Conservation (phyloP, 352 stramenopile species). For the Globisporangium okanoganense region DNA sequence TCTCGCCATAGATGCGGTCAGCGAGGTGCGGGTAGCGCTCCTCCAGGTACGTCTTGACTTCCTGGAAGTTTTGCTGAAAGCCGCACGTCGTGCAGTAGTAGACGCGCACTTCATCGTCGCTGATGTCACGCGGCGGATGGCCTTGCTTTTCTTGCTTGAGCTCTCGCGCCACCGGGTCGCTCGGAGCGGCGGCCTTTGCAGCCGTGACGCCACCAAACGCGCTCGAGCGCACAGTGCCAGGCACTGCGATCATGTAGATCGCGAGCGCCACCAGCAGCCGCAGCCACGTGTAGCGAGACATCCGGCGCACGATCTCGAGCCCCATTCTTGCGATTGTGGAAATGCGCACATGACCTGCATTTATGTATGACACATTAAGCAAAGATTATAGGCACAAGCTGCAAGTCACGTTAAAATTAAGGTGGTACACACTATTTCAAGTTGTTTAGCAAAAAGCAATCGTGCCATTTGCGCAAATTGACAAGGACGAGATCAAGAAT, state of each 20-base stretch:
- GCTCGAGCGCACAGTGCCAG: slow-evolving; percentile 9
- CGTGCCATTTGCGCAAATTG: slow-evolving; percentile 1
- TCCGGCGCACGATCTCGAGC: slow-evolving; percentile 16
- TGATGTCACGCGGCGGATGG: slow-evolving; percentile 23
- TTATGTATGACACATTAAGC: no score
- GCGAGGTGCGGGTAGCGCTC: slow-evolving; percentile 70
- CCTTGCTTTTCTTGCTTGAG: slow-evolving; percentile 15
- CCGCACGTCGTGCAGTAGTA: slow-evolving; percentile 73
- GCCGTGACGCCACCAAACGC: neutral
- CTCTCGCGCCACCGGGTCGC: slow-evolving; percentile 10
- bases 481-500: neutral
- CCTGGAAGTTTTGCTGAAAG: slow-evolving; percentile 75
- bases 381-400: no score
- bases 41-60: slow-evolving; percentile 66
- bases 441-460: neutral
- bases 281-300: slow-evolving; percentile 24
- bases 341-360: no score
- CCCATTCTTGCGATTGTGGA: neutral
- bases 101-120: slow-evolving; percentile 64
- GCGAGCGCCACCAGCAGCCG: slow-evolving; percentile 23
- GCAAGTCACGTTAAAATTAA: no score
- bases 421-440: neutral
- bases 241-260: slow-evolving; percentile 24
- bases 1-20: slow-evolving; percentile 55
- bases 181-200: neutral